Percentiles rank a stretch among this genome's conserved stretches.
These are phyloP conservation scores for Fusarium lateritium DNA, from an alignment of 2,329 filamentous ascomycete species.

Conservation along the genomic window DNA sequence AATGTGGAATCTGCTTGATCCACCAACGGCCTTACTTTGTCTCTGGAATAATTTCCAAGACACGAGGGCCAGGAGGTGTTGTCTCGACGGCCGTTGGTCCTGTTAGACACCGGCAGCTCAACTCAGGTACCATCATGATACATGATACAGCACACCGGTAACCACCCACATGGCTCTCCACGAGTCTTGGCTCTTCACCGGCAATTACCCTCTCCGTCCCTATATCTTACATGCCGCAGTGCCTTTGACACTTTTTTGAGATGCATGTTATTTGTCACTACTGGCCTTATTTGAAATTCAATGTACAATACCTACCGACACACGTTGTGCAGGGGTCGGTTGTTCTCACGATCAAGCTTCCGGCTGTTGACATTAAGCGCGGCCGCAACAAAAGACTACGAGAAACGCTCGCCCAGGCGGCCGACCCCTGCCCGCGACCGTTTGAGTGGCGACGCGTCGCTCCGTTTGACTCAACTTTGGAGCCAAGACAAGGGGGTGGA, in stretches of 20 bases:
- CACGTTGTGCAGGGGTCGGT: conserved; percentile 7
- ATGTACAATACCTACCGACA: neutral
- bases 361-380: conserved; percentile 31
- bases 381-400: conserved; percentile 18
- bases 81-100: neutral
- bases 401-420: conserved; percentile 29
- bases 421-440: conserved; percentile 38
- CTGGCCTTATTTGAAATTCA: conserved; percentile 8
- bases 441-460: conserved; percentile 42
- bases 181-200: conserved; percentile 9
- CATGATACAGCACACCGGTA: neutral
- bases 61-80: neutral
- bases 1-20: no score
- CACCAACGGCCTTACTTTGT: no score
- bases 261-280: conserved; percentile 25
- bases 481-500: conserved; percentile 13
- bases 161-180: neutral
- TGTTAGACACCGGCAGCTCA: neutral
- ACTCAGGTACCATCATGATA: neutral
- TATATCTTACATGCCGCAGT: conserved; percentile 12
- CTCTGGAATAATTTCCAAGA: neutral
- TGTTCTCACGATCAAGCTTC: conserved; percentile 33
- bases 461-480: conserved; percentile 24
- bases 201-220: conserved; percentile 6
- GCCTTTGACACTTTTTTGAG: neutral